phyloP scores from a whole-genome alignment of 441 rosid genomes.

The Macaranga tanarius region DNA sequence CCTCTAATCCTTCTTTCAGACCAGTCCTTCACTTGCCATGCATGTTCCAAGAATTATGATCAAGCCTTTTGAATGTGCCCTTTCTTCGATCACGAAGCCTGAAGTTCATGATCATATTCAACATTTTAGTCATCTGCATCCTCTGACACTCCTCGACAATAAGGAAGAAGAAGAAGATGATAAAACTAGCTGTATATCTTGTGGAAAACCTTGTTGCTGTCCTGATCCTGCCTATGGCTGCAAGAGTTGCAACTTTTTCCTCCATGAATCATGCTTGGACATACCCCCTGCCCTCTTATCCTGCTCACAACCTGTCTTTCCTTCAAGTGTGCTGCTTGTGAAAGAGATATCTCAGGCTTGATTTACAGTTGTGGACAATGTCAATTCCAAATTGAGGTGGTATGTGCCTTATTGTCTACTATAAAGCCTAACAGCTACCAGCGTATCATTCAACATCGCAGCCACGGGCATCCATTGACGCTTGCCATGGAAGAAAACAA shows the following conservation, averaged over 20 bases:
- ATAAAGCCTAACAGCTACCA: neutral
- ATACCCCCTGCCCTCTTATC: neutral
- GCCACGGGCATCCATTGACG: no score
- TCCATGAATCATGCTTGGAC: slow-evolving; percentile 19
- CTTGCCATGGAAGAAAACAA: no score
- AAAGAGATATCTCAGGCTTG: no score
- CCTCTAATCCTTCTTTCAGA: neutral
- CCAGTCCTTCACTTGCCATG: neutral
- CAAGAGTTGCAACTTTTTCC: slow-evolving; percentile 12
- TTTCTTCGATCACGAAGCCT: neutral
- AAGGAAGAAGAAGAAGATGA: neutral
- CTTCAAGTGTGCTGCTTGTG: no score
- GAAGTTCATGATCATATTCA: neutral
- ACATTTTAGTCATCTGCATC: slow-evolving; percentile 18
- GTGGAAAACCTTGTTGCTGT: neutral
- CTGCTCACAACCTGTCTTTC: no score
- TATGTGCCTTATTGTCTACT: no score
- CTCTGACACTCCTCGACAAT: neutral
- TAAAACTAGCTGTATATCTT: neutral
- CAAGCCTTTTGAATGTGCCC: slow-evolving; percentile 5
- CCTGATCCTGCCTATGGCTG: slow-evolving; percentile 12
- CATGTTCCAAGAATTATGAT: neutral
- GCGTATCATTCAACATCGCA: neutral
- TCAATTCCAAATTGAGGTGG: no score
- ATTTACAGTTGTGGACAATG: no score